phyloP scores from a whole-genome alignment of 768 basidiomycete species.

The Lactifluus hygrophoroides region DNA sequence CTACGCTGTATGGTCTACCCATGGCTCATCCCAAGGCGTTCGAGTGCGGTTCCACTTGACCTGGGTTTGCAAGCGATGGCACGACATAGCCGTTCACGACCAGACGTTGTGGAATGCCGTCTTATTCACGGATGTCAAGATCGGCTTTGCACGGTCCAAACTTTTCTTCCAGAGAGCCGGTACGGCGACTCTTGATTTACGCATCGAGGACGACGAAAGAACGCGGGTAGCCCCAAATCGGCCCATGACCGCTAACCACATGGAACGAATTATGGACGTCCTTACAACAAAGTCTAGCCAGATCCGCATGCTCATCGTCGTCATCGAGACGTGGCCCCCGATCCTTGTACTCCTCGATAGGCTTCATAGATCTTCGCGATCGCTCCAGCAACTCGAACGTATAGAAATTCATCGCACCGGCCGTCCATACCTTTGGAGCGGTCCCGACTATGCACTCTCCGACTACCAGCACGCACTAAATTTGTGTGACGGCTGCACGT shows the following conservation, averaged over 20 bases:
- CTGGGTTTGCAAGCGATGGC: constrained; percentile 42
- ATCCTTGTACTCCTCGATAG: constrained; percentile 43
- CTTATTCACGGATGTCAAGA: constrained; percentile 46
- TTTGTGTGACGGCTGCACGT: constrained; percentile 43
- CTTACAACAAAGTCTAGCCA: constrained; percentile 46
- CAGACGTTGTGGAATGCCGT: constrained; percentile 39
- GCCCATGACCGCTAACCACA: constrained; percentile 34
- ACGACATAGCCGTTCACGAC: constrained; percentile 23
- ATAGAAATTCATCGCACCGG: constrained; percentile 59
- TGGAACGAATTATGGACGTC: constrained; percentile 41
- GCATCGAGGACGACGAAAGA: constrained; percentile 39
- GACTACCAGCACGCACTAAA: constrained; percentile 31
- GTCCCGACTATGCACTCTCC: constrained; percentile 32
- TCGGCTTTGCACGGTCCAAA: constrained; percentile 41
- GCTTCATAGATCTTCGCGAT: constrained; percentile 25
- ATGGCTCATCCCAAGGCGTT: constrained; percentile 23
- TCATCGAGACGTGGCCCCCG: constrained; percentile 49
- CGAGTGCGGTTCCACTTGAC: constrained; percentile 41
- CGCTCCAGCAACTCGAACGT: constrained; percentile 36
- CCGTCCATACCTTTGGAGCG: constrained; percentile 37
- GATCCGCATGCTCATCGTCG: constrained; percentile 50
- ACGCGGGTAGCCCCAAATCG: background rate
- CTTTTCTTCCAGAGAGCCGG: constrained; percentile 53
- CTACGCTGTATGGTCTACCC: constrained; percentile 42
- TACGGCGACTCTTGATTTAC: constrained; percentile 47